Evolutionary conservation across 768 basidiomycete species (phyloP), one percentile per base, ranked within the genome.

Genomic region (Suillus subalutaceus): DNA sequence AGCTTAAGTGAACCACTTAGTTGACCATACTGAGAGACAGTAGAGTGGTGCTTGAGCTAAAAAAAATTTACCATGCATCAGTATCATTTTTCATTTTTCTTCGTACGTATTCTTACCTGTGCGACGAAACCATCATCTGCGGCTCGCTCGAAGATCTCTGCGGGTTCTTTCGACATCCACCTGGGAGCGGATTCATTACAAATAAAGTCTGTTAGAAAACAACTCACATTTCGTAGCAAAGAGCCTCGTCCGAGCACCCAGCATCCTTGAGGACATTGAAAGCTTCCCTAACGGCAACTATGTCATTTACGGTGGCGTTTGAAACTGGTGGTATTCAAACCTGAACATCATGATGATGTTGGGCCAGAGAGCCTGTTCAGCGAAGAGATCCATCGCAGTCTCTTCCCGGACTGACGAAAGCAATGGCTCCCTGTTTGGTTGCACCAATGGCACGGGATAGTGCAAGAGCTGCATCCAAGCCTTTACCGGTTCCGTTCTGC

Each of bases 161-260:
- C 88, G 1, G 88, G 87, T 70, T 89, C 88, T 69, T 88, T 89
- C 32, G 88, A 88, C 87, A 89, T 89, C 88, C 88, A 88, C 86
- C 87, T 86, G 59, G 8, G 40, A 59, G 26, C 4, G 37, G 44
- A 26, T 60, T 64, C 9, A 57, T 40, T 63, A 50, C 26, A 56
- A 6, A 43, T 66, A 38, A 48, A n/a, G 1, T 20, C 12, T 12
- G 60, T 26, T n/a, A 59, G 9, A n/a, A 53, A 46, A 5, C 5
- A 4, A 70, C 75, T 37, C 20, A 87, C 88, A 88, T 88, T 71
- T 89, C 88, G 72, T 88, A 88, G 67, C 86, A 88, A 4, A 88
- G 77, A 6, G 87, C 88, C 68, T 88, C 88, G 67, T 89, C 87
- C 0, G 88, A 88, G 73, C 87, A 88, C 0, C 88, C 88, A 9